Base-by-base conservation (phyloP, 306 rosid genomes). In the Medicago arabica region DNA sequence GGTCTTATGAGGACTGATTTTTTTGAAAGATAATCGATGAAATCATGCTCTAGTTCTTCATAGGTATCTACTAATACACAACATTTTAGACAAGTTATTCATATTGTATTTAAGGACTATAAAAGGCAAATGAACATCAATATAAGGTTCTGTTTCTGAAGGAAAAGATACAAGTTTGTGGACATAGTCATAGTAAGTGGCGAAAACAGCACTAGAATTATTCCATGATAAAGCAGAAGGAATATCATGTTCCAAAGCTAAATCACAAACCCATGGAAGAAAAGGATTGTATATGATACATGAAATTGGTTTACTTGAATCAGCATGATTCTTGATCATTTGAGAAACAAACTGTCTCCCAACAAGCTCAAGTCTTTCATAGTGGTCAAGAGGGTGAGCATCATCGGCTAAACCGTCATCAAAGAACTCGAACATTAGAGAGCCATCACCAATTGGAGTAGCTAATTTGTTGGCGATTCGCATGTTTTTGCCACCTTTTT, bases 231-330 rank as follows among this genome's bases (percentile, higher is more conserved):
- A 12, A 16, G 89, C 85, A 8, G 78, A 87, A 50, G 88, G 92
- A 28, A 87, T 62, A 3, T 64, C 59, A 11, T 81, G 75, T 11
- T 72, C 72, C 8, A 60, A 59, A 2, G 92, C 94, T 1, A 87
- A 87, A 31, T 89, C 97, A 41, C 51, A 61, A 25, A 86, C 86
- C 97, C 97, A 91, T 0, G 94, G 92, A 7, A 87, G 8, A 46
- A 91, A 91, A 0, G 88, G 87, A 75, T 89, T 91, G 79, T 81
- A 75, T 13, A 91, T 80, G 53, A 91, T 69, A 62, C 89, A 91
- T 4, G 91, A 89, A 69, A 90, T 55, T 8, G 86, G 91, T 0
- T 55, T 70, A 19, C 72, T 49, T 25, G 57, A 19, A 5, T 78
- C 93, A 0, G 79, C 80, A 47, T 83, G 71, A 1, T 78, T 75